Percentiles rank a stretch among this genome's conserved stretches.
phyloP scores from a whole-genome alignment of 169 alveolate genomes.

The Plasmodium malariae region DNA sequence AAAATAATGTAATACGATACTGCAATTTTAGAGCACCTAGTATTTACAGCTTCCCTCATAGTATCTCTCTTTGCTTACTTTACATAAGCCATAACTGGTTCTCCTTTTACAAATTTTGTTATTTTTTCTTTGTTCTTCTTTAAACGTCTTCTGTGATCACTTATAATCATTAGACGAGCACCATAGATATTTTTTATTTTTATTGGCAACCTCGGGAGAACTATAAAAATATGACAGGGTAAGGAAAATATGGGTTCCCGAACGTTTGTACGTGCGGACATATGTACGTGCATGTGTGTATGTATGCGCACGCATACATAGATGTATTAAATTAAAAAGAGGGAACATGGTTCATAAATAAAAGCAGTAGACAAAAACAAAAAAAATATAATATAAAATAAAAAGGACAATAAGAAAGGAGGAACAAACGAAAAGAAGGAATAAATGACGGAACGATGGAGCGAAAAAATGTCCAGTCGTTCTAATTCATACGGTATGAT shows the following conservation, averaged over 20 bases:
- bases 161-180: slow-evolving; percentile 49
- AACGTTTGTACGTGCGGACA: not conserved
- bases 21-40: too few relatives aligned
- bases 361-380: too few relatives aligned
- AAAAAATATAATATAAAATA: too few relatives aligned
- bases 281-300: not conserved
- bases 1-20: too few relatives aligned
- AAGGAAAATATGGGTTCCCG: too few relatives aligned
- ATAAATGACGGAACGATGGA: too few relatives aligned
- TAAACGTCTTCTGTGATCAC: slow-evolving; percentile 56
- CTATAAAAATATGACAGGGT: slow-evolving; percentile 50
- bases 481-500: not conserved
- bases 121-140: slow-evolving; percentile 56
- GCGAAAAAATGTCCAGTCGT: too few relatives aligned
- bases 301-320: not conserved
- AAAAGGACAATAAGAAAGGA: too few relatives aligned
- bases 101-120: slow-evolving; percentile 59
- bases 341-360: too few relatives aligned
- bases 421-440: not conserved
- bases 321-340: too few relatives aligned
- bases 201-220: slow-evolving; percentile 85
- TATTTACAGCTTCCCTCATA: not conserved
- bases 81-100: slow-evolving; percentile 64
- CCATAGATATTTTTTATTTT: slow-evolving; percentile 84
- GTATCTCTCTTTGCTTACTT: slow-evolving; percentile 9